Base-by-base conservation (phyloP, 1,284 basidiomycete genomes). In the Vanrija sp. region DNA sequence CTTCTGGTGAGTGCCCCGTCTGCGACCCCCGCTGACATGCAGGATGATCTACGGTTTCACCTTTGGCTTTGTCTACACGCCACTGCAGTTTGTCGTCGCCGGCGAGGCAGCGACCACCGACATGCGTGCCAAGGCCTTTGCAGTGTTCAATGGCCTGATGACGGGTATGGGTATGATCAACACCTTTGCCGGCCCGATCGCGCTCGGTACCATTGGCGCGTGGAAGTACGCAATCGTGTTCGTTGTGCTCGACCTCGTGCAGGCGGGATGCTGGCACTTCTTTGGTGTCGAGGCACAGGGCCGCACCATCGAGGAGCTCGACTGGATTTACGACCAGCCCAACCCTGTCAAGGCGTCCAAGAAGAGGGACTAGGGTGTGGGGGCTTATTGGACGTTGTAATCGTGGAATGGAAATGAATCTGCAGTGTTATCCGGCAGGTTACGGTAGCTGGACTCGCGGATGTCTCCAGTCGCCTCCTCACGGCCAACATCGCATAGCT, bases 51-150 rank as follows among this genome's bases (percentile, higher is more conserved):
- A 14, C 12, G 31, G 31, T 14, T 31, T 31, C 31, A 31, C 31
- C 7, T 31, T 31, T 31, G 31, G 31, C 31, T 49, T 51, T 47
- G 56, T 52, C 51, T 56, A 60, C 52, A 60, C 58, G 3, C 58
- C 59, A 89, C 65, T 57, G 49, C 63, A 37, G 63, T 59, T 14
- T 10, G 89, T 97, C 18, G 91, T 86, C 71, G 92, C 93, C 3
- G 93, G 91, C 12, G 93, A 97, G 78, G 94, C 93, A 0, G 81
- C 94, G 38, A 78, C 89, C 16, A 94, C 90, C 0, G 84, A 88
- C 68, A 94, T 95, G 90, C 96, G 93, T 89, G 82, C 83, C 9
- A 84, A 84, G 67, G 83, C 82, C 55, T 82, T 83, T 78, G 72
- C 72, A 23, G 61, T 69, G 41, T 70, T 71, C 19, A 66, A 65